Evolutionary conservation across 2,329 filamentous ascomycete species (phyloP).

Genomic region (Amylocarpus encephaloides): DNA sequence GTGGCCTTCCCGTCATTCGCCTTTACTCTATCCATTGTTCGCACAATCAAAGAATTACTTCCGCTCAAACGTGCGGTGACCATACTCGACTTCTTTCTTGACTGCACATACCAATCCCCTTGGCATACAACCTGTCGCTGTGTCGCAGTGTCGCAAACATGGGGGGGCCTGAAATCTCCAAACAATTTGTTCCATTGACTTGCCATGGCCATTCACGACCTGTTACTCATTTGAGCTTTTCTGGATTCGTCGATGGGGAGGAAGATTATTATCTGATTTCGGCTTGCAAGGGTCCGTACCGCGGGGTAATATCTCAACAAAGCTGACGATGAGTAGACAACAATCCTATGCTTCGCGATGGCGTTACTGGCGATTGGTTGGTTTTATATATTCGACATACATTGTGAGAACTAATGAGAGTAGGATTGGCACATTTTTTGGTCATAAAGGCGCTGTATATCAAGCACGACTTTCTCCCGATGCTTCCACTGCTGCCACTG

Average conservation of each 20-base stretch:
- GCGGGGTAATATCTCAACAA: not conserved
- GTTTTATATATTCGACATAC: constrained; percentile 19
- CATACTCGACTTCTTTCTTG: not conserved
- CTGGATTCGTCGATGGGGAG: constrained; percentile 49
- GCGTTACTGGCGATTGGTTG: constrained; percentile 88
- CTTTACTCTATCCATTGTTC: not conserved
- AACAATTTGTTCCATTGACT: constrained; percentile 55
- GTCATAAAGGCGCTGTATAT: constrained; percentile 98
- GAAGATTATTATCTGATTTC: constrained; percentile 70
- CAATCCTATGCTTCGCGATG: constrained; percentile 96
- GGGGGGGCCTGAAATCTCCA: constrained; percentile 26
- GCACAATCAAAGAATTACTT: not conserved
- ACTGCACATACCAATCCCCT: constrained; percentile 1
- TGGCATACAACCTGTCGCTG: not conserved
- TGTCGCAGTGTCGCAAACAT: constrained; percentile 16
- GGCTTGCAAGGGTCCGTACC: constrained; percentile 55
- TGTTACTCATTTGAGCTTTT: constrained; percentile 68
- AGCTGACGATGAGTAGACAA: constrained; percentile 57
- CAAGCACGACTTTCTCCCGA: constrained; percentile 87
- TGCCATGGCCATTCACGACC: constrained; percentile 72
- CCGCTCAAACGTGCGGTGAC: not conserved
- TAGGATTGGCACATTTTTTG: constrained; percentile 93
- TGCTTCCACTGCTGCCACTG: constrained; percentile 82
- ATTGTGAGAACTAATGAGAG: constrained; percentile 18
- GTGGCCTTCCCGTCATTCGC: not conserved